These are phyloP conservation scores for Closterium sp. DNA, from an alignment of 139 green algal species.

Conservation along the genomic window DNA sequence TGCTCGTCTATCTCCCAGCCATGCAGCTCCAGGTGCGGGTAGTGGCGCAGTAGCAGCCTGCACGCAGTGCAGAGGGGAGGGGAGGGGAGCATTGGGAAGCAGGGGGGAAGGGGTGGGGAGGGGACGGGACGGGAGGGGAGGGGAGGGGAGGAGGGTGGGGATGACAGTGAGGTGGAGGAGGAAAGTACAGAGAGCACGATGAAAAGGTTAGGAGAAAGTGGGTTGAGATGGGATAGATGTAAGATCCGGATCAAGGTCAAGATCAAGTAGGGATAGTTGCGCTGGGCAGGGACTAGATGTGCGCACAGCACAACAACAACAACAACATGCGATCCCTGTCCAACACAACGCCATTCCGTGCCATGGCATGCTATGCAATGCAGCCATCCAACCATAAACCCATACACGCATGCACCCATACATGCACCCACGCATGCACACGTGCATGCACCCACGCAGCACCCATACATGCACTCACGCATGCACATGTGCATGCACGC, in stretches of 20 bases:
- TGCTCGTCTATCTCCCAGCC: conserved; percentile 33
- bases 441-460: neutral
- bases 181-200: neutral
- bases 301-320: too few relatives aligned
- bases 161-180: neutral
- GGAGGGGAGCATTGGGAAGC: neutral
- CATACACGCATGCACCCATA: neutral
- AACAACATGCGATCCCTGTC: too few relatives aligned
- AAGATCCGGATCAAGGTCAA: too few relatives aligned
- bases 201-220: neutral
- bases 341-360: neutral
- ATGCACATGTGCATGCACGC: neutral
- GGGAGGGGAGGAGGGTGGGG: neutral
- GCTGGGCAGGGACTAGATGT: too few relatives aligned
- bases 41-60: neutral
- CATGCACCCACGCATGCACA: neutral
- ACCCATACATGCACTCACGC: neutral
- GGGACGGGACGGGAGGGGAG: neutral
- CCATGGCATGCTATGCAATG: neutral
- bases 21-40: conserved; percentile 27
- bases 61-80: neutral
- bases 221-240: neutral
- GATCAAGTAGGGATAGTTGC: too few relatives aligned
- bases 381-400: neutral
- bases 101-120: neutral